phyloP scores from a whole-genome alignment of 164 flowering plant species.

The Macadamia integrifolia region DNA sequence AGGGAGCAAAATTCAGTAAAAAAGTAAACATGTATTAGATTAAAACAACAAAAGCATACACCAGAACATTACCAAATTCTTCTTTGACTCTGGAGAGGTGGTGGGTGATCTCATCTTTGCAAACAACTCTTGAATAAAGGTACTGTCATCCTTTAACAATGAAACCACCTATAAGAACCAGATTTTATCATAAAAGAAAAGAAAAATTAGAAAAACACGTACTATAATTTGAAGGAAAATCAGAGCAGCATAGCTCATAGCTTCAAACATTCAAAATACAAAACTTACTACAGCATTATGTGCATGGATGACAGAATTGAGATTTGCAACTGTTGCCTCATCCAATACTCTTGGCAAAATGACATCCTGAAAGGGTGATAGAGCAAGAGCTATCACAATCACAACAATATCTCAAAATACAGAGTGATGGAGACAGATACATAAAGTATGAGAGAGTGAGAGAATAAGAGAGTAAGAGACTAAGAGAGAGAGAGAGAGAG shows the following conservation, averaged over 20 bases:
- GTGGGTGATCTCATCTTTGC: slow-evolving; percentile 68
- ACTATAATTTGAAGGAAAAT: neutral
- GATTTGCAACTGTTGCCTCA: slow-evolving; percentile 64
- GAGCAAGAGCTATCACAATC: slow-evolving; percentile 1
- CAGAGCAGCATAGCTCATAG: neutral
- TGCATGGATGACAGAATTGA: slow-evolving; percentile 77
- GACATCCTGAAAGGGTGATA: slow-evolving; percentile 55
- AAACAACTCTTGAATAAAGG: slow-evolving; percentile 85
- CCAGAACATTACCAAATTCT: slow-evolving; percentile 59
- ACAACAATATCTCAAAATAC: slow-evolving; percentile 7
- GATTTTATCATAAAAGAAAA: too few species aligned
- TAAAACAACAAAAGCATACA: neutral
- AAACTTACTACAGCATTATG: slow-evolving; percentile 79
- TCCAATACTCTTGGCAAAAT: slow-evolving; percentile 85
- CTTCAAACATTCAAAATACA: slow-evolving; percentile 3
- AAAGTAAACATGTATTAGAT: neutral
- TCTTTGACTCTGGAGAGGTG: slow-evolving; percentile 67
- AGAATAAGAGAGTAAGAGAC: too few species aligned
- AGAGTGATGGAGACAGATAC: neutral
- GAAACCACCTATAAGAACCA: slow-evolving; percentile 66
- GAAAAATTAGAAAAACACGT: neutral
- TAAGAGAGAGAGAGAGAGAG: neutral
- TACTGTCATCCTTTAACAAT: slow-evolving; percentile 76
- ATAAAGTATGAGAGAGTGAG: neutral
- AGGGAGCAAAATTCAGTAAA: too few species aligned